phyloP scores from a whole-genome alignment of 23 red algal species.

The Cyanidioschyzon merolae region DNA sequence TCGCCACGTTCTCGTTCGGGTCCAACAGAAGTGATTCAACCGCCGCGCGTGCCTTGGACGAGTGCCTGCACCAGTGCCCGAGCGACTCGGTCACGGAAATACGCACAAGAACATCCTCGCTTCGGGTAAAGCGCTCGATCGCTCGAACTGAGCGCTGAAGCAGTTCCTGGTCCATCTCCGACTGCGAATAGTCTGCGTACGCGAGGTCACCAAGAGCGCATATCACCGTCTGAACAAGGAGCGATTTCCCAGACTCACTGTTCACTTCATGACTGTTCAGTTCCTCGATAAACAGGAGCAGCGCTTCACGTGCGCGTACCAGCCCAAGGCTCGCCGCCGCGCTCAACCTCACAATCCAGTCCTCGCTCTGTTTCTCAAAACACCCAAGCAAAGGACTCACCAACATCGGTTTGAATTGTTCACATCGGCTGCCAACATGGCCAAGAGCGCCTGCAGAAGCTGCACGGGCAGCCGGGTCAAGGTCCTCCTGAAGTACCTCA shows the following conservation, averaged over 20 bases:
- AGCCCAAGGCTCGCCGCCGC: constrained; percentile 1
- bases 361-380: neutral
- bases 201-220: neutral
- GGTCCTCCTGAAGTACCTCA: neutral
- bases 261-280: neutral
- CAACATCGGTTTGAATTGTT: no score
- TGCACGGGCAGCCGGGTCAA: constrained; percentile 22
- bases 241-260: neutral
- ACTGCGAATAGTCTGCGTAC: neutral
- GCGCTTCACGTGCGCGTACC: neutral
- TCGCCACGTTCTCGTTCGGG: neutral
- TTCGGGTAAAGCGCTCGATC: neutral
- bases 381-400: neutral
- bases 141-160: neutral
- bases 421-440: neutral
- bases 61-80: neutral
- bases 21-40: neutral
- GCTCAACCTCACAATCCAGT: constrained; percentile 14
- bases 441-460: constrained; percentile 7
- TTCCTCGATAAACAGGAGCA: constrained; percentile 2
- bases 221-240: constrained; percentile 7
- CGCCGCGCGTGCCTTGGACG: neutral
- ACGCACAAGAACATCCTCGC: neutral
- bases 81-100: constrained; percentile 2
- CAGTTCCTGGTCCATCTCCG: neutral